These are phyloP conservation scores for Boletus reticulatus DNA, from an alignment of 768 basidiomycete genomes.

Conservation along the genomic window DNA sequence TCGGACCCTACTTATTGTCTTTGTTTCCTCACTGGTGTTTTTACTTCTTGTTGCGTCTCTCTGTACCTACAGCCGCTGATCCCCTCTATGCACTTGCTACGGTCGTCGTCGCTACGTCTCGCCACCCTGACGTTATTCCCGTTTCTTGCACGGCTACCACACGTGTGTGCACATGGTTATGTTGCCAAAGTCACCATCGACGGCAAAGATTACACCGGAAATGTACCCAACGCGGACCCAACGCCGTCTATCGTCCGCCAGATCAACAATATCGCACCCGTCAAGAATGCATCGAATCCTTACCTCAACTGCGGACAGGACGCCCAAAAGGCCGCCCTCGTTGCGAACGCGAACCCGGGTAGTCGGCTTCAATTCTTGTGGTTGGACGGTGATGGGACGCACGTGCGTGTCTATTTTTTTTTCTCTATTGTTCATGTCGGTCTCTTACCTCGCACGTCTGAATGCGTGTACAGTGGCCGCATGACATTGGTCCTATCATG, in stretches of 20 bases:
- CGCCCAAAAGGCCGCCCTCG: conserved; percentile 47
- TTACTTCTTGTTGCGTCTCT: no score
- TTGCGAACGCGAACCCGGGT: conserved; percentile 59
- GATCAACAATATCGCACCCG: conserved; percentile 42
- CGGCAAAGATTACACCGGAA: conserved; percentile 43
- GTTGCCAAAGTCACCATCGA: conserved; percentile 42
- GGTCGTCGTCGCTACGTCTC: neutral
- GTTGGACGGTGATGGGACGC: conserved; percentile 43
- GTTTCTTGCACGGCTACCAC: conserved; percentile 11
- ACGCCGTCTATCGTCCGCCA: conserved; percentile 44
- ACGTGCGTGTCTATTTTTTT: conserved; percentile 22
- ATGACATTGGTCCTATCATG: conserved; percentile 66
- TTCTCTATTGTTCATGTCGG: neutral
- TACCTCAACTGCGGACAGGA: conserved; percentile 59
- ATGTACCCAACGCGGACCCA: conserved; percentile 39
- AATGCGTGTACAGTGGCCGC: conserved; percentile 39
- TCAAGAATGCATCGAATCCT: conserved; percentile 57
- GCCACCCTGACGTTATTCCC: neutral
- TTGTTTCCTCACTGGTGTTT: no score
- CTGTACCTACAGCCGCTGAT: no score
- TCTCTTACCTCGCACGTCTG: neutral
- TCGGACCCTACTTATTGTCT: no score
- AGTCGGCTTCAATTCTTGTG: conserved; percentile 55
- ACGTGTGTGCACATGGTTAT: conserved; percentile 44
- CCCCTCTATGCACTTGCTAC: conserved; percentile 2